Evolutionary conservation across 23 red algal species (phyloP).

Genomic region (Gracilaria caudata): DNA sequence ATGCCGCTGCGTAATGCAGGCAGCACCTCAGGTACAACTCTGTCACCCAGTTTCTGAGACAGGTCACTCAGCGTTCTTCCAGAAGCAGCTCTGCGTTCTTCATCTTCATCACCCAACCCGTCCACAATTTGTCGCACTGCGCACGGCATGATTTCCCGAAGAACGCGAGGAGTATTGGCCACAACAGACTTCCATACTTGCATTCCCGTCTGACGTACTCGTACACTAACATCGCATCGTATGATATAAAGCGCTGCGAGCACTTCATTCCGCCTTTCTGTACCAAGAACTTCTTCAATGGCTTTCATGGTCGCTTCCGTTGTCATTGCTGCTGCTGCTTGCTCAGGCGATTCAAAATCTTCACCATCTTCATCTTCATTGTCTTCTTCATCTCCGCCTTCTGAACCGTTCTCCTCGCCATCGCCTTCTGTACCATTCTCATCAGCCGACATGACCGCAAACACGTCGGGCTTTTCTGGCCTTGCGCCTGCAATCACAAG

Average conservation of each 20-base stretch:
- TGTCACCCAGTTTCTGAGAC: conserved; percentile 79
- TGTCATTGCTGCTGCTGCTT: conserved; percentile 70
- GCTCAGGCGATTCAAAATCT: conserved; percentile 65
- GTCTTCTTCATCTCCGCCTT: not conserved
- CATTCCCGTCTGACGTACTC: conserved; percentile 77
- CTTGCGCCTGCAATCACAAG: conserved; percentile 74
- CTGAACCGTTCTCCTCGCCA: conserved; percentile 39
- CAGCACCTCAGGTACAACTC: conserved; percentile 83
- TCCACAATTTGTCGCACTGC: conserved; percentile 76
- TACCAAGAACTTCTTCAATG: conserved; percentile 76
- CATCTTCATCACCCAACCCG: conserved; percentile 71
- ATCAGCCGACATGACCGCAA: not conserved
- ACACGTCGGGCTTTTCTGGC: conserved; percentile 32
- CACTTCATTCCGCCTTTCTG: conserved; percentile 59
- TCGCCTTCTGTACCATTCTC: conserved; percentile 56
- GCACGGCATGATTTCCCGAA: conserved; percentile 87
- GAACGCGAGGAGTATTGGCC: conserved; percentile 79
- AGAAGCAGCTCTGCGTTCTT: conserved; percentile 79
- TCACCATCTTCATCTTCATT: conserved; percentile 62
- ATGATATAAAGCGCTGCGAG: conserved; percentile 83
- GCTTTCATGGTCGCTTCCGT: conserved; percentile 72
- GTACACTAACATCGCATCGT: conserved; percentile 77
- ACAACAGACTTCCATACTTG: conserved; percentile 90
- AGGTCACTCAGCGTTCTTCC: conserved; percentile 80
- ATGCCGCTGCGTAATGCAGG: conserved; percentile 72